phyloP scores from a whole-genome alignment of 768 basidiomycete genomes.

The Clitopilus hobsonii region DNA sequence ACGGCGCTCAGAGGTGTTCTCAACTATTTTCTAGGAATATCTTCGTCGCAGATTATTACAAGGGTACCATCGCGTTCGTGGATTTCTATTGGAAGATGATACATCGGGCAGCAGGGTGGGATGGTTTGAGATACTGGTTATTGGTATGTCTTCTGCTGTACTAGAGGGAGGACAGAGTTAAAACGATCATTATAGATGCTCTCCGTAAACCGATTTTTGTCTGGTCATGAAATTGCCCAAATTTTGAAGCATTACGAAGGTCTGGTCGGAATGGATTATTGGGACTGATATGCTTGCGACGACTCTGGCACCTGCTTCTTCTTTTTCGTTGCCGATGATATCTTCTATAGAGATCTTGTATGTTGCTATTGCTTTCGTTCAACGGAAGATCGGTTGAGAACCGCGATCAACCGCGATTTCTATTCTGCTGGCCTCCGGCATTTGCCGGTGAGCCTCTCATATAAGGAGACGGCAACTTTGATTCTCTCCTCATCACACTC shows the following conservation, averaged over 20 bases:
- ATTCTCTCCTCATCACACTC: constrained; percentile 10
- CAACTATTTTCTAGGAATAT: constrained; percentile 28
- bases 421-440: too few relatives aligned
- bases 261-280: constrained; percentile 42
- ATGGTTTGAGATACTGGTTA: constrained; percentile 57
- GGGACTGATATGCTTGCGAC: constrained; percentile 25
- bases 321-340: background rate
- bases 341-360: too few relatives aligned
- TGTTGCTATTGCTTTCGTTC: background rate
- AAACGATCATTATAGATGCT: constrained; percentile 38
- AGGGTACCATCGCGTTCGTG: constrained; percentile 52
- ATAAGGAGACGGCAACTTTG: too few relatives aligned
- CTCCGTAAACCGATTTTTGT: constrained; percentile 49
- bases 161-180: background rate
- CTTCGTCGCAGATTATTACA: constrained; percentile 52
- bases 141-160: constrained; percentile 31
- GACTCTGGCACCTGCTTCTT: background rate
- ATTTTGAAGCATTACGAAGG: constrained; percentile 52
- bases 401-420: too few relatives aligned
- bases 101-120: constrained; percentile 63
- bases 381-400: too few relatives aligned
- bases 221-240: constrained; percentile 41
- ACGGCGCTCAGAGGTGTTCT: too few relatives aligned
- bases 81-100: constrained; percentile 63
- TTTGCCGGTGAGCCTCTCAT: too few relatives aligned